Percentiles rank a stretch among this genome's conserved stretches.
phyloP scores from a whole-genome alignment of 257 asterid genomes.

The Gentiana straminea region DNA sequence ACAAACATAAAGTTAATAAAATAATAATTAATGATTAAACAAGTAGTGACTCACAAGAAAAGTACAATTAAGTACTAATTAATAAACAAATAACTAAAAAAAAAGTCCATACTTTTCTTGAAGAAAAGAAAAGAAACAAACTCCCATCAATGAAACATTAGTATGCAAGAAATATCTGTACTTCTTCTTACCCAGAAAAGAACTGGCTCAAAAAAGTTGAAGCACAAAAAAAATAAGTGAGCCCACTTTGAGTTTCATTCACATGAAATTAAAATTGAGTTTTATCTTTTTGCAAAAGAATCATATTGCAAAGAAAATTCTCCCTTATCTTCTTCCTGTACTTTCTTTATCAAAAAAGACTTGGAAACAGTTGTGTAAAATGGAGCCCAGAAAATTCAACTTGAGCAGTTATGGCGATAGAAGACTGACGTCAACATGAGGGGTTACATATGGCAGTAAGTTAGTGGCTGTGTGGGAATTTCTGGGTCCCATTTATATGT shows the following conservation, averaged over 20 bases:
- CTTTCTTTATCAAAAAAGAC: neutral
- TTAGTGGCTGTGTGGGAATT: neutral
- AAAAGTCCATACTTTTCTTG: too few relatives aligned
- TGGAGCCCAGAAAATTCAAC: neutral
- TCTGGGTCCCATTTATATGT: neutral
- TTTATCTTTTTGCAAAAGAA: neutral
- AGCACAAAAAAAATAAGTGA: neutral
- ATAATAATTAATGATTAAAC: neutral
- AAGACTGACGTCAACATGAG: neutral
- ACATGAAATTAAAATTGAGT: neutral
- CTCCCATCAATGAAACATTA: neutral
- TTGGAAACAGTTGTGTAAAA: neutral
- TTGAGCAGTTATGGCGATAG: neutral
- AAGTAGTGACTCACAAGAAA: neutral
- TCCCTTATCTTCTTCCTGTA: neutral
- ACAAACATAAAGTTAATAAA: neutral
- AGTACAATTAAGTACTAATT: neutral
- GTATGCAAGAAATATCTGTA: too few relatives aligned
- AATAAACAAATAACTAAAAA: too few relatives aligned
- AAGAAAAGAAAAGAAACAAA: neutral
- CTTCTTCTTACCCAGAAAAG: neutral
- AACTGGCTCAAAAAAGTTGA: neutral
- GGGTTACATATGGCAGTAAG: neutral
- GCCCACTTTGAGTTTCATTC: constrained; percentile 9
- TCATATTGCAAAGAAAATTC: neutral